Percentiles rank a stretch among this genome's conserved stretches.
Conservation (phyloP, 176 grass and related monocot species). For the Zoysia pacifica region DNA sequence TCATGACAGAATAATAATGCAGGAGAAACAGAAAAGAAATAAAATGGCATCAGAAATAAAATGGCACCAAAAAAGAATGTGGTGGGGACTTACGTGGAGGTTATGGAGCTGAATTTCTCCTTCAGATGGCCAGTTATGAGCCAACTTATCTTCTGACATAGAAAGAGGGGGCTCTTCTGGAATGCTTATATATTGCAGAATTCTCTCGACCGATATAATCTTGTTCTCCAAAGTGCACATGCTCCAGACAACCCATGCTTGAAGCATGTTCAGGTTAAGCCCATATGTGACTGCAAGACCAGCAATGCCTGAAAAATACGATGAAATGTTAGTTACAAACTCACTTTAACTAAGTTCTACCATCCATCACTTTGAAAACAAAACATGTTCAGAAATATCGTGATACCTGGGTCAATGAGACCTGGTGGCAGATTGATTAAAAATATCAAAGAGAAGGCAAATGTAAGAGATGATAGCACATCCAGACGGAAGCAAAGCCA, state of each 20-base stretch:
- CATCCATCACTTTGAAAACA: background rate
- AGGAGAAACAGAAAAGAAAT: background rate
- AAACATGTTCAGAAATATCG: background rate
- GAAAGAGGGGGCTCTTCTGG: constrained; percentile 71
- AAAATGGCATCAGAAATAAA: background rate
- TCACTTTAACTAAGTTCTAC: background rate
- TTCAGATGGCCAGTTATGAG: constrained; percentile 50
- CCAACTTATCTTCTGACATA: constrained; percentile 47
- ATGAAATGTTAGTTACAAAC: background rate
- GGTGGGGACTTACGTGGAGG: constrained; percentile 63
- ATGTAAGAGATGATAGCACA: constrained; percentile 64
- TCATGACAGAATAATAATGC: background rate
- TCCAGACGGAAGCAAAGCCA: constrained; percentile 87
- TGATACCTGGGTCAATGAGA: constrained; percentile 74
- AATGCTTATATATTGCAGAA: constrained; percentile 83
- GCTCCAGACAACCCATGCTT: constrained; percentile 73
- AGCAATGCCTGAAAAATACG: constrained; percentile 60
- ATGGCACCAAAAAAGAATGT: background rate
- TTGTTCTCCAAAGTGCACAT: constrained; percentile 79
- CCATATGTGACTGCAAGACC: constrained; percentile 90
- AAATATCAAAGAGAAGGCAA: constrained; percentile 73
- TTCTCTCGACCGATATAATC: constrained; percentile 91
- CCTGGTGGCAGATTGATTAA: constrained; percentile 57
- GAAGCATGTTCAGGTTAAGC: constrained; percentile 81
- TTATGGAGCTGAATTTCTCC: constrained; percentile 66